phyloP scores from a whole-genome alignment of 345 rosid genomes.

The Populus euphratica region DNA sequence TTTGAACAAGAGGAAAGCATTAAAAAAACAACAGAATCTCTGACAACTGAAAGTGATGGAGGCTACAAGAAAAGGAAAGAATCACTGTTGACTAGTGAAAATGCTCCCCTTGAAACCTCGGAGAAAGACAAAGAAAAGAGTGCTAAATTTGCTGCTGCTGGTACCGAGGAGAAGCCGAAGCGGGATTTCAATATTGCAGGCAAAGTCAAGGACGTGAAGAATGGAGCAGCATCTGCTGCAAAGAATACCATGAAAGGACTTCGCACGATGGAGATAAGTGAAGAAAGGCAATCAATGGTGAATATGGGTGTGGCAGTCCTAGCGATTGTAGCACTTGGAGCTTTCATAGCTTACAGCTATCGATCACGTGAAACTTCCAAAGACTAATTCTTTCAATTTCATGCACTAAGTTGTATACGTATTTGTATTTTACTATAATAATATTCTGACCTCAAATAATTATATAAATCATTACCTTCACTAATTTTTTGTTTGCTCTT shows the following conservation, averaged over 20 bases:
- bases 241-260: constrained; percentile 26
- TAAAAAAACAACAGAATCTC: not conserved
- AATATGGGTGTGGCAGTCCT: constrained; percentile 59
- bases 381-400: not conserved
- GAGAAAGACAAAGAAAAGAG: constrained; percentile 21
- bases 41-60: not conserved
- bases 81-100: not conserved
- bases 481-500: not conserved
- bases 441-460: not conserved
- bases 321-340: constrained; percentile 52
- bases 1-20: not conserved
- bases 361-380: constrained; percentile 24
- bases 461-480: not conserved
- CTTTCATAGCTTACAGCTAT: constrained; percentile 41
- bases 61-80: constrained; percentile 13
- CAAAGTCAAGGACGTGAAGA: constrained; percentile 15
- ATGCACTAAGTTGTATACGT: not conserved
- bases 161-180: constrained; percentile 23
- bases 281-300: constrained; percentile 47
- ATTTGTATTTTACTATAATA: not conserved
- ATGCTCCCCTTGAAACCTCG: not conserved
- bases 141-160: not conserved
- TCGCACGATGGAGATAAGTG: constrained; percentile 18
- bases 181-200: constrained; percentile 7
- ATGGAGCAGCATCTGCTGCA: constrained; percentile 15